Evolutionary conservation across 2,329 filamentous ascomycete genomes (phyloP).

Genomic region (Aspergillus fumigatiaffinis): DNA sequence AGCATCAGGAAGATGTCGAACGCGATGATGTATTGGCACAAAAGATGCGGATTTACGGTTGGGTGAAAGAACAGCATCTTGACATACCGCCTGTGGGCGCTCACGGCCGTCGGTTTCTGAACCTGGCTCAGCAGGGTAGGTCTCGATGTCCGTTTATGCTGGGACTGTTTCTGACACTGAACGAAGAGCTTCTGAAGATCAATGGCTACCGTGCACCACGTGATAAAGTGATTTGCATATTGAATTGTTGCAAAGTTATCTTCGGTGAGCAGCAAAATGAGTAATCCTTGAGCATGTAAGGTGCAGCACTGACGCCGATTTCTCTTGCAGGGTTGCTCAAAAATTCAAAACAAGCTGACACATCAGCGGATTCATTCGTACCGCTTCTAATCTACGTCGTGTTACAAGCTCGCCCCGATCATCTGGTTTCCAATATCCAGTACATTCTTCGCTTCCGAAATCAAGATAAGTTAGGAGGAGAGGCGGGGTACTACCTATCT

Average conservation of each 20-base stretch:
- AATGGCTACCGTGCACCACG: slow-evolving; percentile 94
- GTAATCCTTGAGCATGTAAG: not conserved
- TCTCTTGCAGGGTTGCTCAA: slow-evolving; percentile 66
- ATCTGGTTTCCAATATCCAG: slow-evolving; percentile 95
- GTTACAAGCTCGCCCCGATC: slow-evolving; percentile 87
- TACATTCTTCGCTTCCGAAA: slow-evolving; percentile 97
- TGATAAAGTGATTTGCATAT: slow-evolving; percentile 96
- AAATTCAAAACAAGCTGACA: slow-evolving; percentile 80
- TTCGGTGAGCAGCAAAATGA: slow-evolving; percentile 60
- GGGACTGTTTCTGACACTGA: slow-evolving; percentile 19
- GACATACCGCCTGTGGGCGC: slow-evolving; percentile 84
- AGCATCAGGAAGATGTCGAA: slow-evolving; percentile 97
- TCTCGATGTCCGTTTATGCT: not conserved
- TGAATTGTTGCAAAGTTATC: slow-evolving; percentile 99
- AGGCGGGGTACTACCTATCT: slow-evolving; percentile 96
- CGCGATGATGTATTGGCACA: slow-evolving; percentile 92
- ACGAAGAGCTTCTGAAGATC: slow-evolving; percentile 85
- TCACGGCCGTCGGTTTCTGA: slow-evolving; percentile 81
- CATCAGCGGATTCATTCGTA: slow-evolving; percentile 94
- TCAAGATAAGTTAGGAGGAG: slow-evolving; percentile 94
- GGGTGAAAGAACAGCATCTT: slow-evolving; percentile 88
- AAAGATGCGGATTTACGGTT: slow-evolving; percentile 94
- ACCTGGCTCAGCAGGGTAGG: slow-evolving; percentile 79
- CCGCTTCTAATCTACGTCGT: slow-evolving; percentile 94
- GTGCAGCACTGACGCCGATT: not conserved